A percentile compares a stretch with the other conserved stretches of the same genome.
Conservation (phyloP, 768 basidiomycete species). For the Calocybe gangraenosa region DNA sequence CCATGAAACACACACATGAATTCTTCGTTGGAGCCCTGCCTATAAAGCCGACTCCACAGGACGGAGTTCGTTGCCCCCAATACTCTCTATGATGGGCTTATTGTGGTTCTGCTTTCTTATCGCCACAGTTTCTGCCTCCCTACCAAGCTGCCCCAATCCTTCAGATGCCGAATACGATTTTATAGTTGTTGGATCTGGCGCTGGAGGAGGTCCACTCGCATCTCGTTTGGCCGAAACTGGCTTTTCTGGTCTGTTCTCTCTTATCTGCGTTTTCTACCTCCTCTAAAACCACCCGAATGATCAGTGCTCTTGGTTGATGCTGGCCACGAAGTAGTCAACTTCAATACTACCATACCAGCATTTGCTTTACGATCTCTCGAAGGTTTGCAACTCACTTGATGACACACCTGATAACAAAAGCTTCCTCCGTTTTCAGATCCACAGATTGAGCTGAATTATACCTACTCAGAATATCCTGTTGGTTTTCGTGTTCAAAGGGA, state of each 20-base stretch:
- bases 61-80: not conserved
- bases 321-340: constrained; percentile 21
- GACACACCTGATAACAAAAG: not conserved
- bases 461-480: constrained; percentile 22
- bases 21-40: too few species aligned
- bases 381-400: constrained; percentile 11
- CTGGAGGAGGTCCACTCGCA: constrained; percentile 24
- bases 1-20: too few species aligned
- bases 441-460: constrained; percentile 25
- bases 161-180: constrained; percentile 20
- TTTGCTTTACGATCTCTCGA: constrained; percentile 22
- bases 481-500: constrained; percentile 21
- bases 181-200: constrained; percentile 24
- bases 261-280: not conserved
- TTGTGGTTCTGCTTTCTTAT: not conserved
- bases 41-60: too few species aligned
- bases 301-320: constrained; percentile 27
- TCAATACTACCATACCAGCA: constrained; percentile 25
- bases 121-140: not conserved
- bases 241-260: constrained; percentile 17
- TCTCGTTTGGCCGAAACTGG: constrained; percentile 21
- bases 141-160: constrained; percentile 9
- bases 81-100: not conserved
- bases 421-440: constrained; percentile 15
- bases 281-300: not conserved